Percentiles rank a stretch among this genome's conserved stretches.
phyloP scores from a whole-genome alignment of 805 yeast genomes.

The Cyberlindnera maritima region DNA sequence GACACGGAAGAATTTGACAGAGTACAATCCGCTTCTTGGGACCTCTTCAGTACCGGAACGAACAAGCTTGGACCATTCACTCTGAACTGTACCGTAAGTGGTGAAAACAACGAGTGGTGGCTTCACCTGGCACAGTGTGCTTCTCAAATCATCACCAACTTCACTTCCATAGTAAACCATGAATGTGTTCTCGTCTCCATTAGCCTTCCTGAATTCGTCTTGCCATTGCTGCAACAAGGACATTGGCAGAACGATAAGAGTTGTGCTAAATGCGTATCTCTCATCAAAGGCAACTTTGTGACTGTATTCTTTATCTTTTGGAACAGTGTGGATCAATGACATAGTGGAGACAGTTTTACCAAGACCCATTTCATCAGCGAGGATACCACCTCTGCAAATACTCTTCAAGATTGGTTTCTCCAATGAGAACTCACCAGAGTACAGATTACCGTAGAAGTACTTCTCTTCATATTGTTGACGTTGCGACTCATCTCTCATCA shows the following conservation, averaged over 20 bases:
- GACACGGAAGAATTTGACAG: constrained; percentile 71
- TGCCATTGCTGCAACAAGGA: constrained; percentile 92
- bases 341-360: constrained; percentile 89
- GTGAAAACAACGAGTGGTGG: constrained; percentile 76
- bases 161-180: constrained; percentile 76
- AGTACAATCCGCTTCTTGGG: constrained; percentile 53
- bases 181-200: constrained; percentile 43
- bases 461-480: constrained; percentile 15
- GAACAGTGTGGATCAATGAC: constrained; percentile 66
- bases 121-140: constrained; percentile 39
- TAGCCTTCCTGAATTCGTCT: constrained; percentile 65
- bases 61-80: constrained; percentile 59
- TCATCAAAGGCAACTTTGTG: neutral
- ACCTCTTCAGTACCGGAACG: constrained; percentile 18
- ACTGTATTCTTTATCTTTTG: constrained; percentile 40
- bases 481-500: constrained; percentile 26
- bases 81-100: constrained; percentile 82
- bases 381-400: constrained; percentile 73
- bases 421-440: constrained; percentile 74
- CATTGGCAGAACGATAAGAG: constrained; percentile 86
- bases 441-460: constrained; percentile 71
- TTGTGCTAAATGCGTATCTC: constrained; percentile 65
- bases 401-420: constrained; percentile 64
- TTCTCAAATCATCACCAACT: constrained; percentile 44
- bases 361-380: constrained; percentile 96